phyloP scores from a whole-genome alignment of 768 basidiomycete species.

The Sutorius australiensis region DNA sequence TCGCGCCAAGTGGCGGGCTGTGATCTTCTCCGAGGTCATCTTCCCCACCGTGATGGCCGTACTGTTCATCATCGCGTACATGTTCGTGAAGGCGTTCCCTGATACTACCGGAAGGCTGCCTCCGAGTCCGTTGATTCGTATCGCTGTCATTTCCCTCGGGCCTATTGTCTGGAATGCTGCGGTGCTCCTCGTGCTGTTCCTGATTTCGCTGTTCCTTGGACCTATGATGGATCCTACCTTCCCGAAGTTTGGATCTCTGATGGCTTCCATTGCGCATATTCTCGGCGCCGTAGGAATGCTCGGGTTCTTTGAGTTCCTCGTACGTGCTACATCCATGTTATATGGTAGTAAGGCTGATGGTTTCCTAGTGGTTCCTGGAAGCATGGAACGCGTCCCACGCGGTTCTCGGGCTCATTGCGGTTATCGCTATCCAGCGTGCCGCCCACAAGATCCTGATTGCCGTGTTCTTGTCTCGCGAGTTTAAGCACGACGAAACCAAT shows the following conservation, averaged over 20 bases:
- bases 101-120: conserved; percentile 54
- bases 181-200: conserved; percentile 80
- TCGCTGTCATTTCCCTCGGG: conserved; percentile 88
- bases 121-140: conserved; percentile 85
- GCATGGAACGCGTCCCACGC: conserved; percentile 90
- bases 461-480: conserved; percentile 93
- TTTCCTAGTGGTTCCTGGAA: conserved; percentile 84
- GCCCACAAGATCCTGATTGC: conserved; percentile 92
- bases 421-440: conserved; percentile 88
- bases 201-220: conserved; percentile 88
- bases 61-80: conserved; percentile 83
- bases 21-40: conserved; percentile 82
- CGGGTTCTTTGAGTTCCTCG: conserved; percentile 95
- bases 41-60: conserved; percentile 84
- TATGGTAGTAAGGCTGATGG: conserved; percentile 8
- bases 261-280: conserved; percentile 86
- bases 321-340: conserved; percentile 36
- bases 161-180: conserved; percentile 96
- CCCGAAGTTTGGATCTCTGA: conserved; percentile 87
- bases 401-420: conserved; percentile 87
- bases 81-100: conserved; percentile 90
- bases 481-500: conserved; percentile 99
- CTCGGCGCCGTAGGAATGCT: conserved; percentile 83
- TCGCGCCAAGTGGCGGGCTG: conserved; percentile 88
- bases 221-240: conserved; percentile 82